Evolutionary conservation across 106 monocot genomes (phyloP).

Genomic region (Apostasia ramifera): DNA sequence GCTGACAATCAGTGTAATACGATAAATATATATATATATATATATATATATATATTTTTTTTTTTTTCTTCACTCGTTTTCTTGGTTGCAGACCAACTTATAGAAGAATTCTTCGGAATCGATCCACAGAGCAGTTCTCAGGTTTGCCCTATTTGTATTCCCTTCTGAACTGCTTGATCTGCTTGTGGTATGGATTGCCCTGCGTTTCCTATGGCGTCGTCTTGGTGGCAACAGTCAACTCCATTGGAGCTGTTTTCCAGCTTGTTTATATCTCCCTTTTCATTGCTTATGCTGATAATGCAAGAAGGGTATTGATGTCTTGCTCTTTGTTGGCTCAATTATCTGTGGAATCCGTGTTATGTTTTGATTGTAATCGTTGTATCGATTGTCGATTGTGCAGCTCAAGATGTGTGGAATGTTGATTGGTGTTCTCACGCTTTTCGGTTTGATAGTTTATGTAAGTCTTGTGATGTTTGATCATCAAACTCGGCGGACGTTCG

Average conservation of each 20-base stretch:
- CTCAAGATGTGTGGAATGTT: slow-evolving; percentile 61
- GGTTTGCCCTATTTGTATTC: slow-evolving; percentile 20
- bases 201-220: slow-evolving; percentile 66
- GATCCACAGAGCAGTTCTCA: slow-evolving; percentile 78
- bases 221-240: slow-evolving; percentile 82
- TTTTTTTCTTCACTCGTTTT: neutral
- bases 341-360: neutral
- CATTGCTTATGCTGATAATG: slow-evolving; percentile 46
- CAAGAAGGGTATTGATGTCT: slow-evolving; percentile 30
- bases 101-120: slow-evolving; percentile 55
- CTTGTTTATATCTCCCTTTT: slow-evolving; percentile 56
- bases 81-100: slow-evolving; percentile 49
- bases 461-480: slow-evolving; percentile 52
- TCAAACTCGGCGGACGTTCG: slow-evolving; percentile 38
- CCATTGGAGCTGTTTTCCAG: slow-evolving; percentile 81
- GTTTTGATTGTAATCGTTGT: neutral
- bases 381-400: slow-evolving; percentile 27
- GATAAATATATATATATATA: neutral
- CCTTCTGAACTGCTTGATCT: slow-evolving; percentile 53
- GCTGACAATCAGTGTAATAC: too few species aligned
- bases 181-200: slow-evolving; percentile 89
- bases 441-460: slow-evolving; percentile 49
- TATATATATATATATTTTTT: neutral
- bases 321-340: neutral
- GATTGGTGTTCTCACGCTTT: slow-evolving; percentile 32